Conservation (phyloP, 495 filamentous ascomycete species). For the Viridothelium virens region DNA sequence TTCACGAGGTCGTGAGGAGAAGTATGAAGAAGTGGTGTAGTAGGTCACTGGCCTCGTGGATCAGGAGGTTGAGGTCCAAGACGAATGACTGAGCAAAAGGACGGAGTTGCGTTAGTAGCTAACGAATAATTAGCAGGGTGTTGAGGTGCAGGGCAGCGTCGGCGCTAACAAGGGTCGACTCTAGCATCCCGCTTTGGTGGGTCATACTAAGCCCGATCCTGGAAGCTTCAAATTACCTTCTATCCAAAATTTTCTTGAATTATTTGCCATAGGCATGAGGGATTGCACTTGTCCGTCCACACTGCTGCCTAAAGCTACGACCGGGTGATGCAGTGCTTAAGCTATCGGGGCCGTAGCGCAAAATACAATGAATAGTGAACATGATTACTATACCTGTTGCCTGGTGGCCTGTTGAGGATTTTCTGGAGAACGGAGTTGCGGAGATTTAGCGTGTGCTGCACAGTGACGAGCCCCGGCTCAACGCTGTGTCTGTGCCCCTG, state of each 20-base stretch:
- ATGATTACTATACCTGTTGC: too few relatives aligned
- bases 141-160: background rate
- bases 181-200: background rate
- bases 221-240: background rate
- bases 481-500: slow-evolving; percentile 2
- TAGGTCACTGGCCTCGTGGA: background rate
- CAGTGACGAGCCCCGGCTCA: background rate
- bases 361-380: too few relatives aligned
- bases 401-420: background rate
- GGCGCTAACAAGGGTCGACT: background rate
- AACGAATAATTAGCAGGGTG: background rate
- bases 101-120: too few relatives aligned
- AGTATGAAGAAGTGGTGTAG: background rate
- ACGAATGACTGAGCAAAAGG: background rate
- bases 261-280: background rate
- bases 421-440: background rate
- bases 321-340: background rate
- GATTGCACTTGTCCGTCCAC: background rate
- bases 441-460: slow-evolving; percentile 5
- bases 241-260: background rate
- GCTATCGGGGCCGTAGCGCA: too few relatives aligned
- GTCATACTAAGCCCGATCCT: background rate
- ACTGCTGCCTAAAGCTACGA: background rate
- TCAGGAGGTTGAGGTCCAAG: background rate
- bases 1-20: background rate